These are phyloP conservation scores for Sporothrix inflata DNA, from an alignment of 2,329 filamentous ascomycete genomes.

Conservation along the genomic window DNA sequence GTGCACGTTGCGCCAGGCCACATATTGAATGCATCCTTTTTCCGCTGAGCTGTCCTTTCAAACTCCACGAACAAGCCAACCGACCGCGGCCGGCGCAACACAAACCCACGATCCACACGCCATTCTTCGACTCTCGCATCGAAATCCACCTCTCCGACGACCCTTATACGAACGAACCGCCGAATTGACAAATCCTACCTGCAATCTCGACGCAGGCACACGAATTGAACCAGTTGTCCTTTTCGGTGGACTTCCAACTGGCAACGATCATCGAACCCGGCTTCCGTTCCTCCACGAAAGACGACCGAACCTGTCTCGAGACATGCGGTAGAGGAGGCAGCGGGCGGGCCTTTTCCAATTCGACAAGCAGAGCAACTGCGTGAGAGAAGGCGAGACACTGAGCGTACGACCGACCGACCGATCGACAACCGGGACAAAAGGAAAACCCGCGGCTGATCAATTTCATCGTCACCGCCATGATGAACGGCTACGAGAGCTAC, in stretches of 20 bases:
- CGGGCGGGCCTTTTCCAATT: neutral
- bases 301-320: neutral
- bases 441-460: neutral
- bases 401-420: neutral
- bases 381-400: neutral
- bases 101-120: neutral
- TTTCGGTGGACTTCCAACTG: neutral
- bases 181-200: neutral
- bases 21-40: slow-evolving; percentile 17
- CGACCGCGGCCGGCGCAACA: neutral
- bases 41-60: slow-evolving; percentile 33
- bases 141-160: neutral
- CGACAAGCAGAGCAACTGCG: neutral
- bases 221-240: neutral
- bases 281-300: neutral
- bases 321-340: slow-evolving; percentile 6
- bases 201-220: neutral
- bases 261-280: neutral
- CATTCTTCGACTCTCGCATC: neutral
- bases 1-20: neutral
- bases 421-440: neutral
- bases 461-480: slow-evolving; percentile 42
- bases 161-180: neutral
- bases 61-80: neutral
- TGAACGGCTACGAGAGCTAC: slow-evolving; percentile 83